Percentiles rank a stretch among this genome's conserved stretches.
These are phyloP conservation scores for Penicillium cataractarum DNA, from an alignment of 495 filamentous ascomycete genomes.

Conservation along the genomic window DNA sequence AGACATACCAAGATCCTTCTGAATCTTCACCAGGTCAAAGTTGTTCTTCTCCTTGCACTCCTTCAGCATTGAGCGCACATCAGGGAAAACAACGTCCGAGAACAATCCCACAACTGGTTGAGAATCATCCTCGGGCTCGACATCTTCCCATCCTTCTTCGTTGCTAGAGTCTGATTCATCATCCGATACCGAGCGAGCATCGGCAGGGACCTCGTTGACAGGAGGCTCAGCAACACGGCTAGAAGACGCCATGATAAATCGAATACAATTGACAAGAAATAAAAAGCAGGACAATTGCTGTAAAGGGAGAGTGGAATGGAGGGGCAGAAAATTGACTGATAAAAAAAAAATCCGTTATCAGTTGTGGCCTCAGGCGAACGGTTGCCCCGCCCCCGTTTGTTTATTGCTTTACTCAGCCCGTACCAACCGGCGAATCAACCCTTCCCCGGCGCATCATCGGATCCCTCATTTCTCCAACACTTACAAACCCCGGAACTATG, in stretches of 20 bases:
- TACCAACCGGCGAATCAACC: conserved; percentile 14
- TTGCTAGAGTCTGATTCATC: conserved; percentile 54
- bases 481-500: conserved; percentile 53
- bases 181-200: conserved; percentile 43
- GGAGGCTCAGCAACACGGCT: conserved; percentile 22
- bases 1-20: conserved; percentile 64
- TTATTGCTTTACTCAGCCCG: conserved; percentile 30
- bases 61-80: conserved; percentile 67
- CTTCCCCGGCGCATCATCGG: conserved; percentile 8
- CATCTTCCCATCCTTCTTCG: conserved; percentile 82
- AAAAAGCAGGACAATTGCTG: conserved; percentile 7
- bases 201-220: conserved; percentile 30
- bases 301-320: conserved; percentile 24
- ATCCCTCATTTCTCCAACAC: conserved; percentile 13
- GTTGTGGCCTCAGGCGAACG: conserved; percentile 27
- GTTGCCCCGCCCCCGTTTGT: conserved; percentile 49
- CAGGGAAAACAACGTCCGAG: conserved; percentile 66
- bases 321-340: conserved; percentile 30
- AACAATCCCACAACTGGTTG: conserved; percentile 70
- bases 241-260: conserved; percentile 36
- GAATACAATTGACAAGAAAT: conserved; percentile 9
- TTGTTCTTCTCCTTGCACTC: conserved; percentile 71
- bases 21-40: conserved; percentile 72
- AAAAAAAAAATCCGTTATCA: conserved; percentile 39
- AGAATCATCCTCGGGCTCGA: conserved; percentile 69